These are phyloP conservation scores for Radiomyces spectabilis DNA, from an alignment of 192 early-diverging fungal genomes.

Conservation along the genomic window DNA sequence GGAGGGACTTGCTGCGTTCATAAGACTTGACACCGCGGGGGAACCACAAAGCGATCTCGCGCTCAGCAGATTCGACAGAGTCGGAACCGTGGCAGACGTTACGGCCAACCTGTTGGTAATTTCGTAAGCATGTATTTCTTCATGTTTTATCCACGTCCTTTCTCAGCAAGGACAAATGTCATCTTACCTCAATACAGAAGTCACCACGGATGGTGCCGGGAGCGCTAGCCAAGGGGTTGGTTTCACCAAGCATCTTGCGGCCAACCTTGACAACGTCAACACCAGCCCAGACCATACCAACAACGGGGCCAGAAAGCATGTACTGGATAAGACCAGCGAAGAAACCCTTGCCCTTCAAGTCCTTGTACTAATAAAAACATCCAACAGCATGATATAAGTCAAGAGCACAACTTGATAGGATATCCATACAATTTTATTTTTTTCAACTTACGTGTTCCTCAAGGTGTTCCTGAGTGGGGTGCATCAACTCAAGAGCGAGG, in stretches of 20 bases:
- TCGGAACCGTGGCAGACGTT: conserved; percentile 76
- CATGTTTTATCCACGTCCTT: too few species aligned
- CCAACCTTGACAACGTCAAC: conserved; percentile 88
- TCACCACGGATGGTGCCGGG: conserved; percentile 97
- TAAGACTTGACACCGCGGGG: conserved; percentile 19
- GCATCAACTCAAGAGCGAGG: conserved; percentile 68
- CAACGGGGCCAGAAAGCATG: conserved; percentile 92
- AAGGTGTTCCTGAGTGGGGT: conserved; percentile 58
- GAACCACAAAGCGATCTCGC: conserved; percentile 78
- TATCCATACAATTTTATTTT: not conserved
- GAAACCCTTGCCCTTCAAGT: conserved; percentile 80
- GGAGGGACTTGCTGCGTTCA: too few species aligned
- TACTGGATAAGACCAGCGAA: conserved; percentile 77
- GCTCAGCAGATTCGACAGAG: conserved; percentile 72
- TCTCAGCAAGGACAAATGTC: conserved; percentile 1
- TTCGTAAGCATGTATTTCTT: not conserved
- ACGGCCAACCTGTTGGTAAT: not conserved
- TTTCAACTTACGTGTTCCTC: conserved; percentile 30
- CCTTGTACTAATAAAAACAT: conserved; percentile 49
- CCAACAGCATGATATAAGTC: not conserved
- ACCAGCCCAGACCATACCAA: conserved; percentile 91
- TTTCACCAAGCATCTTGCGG: conserved; percentile 80
- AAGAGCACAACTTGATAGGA: too few species aligned
- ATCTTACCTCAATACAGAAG: conserved; percentile 74
- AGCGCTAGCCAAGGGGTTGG: conserved; percentile 82